A percentile compares a stretch with the other conserved stretches of the same genome.
Evolutionary conservation across 768 basidiomycete species (phyloP).

Genomic region (Chalciporus piperatus): DNA sequence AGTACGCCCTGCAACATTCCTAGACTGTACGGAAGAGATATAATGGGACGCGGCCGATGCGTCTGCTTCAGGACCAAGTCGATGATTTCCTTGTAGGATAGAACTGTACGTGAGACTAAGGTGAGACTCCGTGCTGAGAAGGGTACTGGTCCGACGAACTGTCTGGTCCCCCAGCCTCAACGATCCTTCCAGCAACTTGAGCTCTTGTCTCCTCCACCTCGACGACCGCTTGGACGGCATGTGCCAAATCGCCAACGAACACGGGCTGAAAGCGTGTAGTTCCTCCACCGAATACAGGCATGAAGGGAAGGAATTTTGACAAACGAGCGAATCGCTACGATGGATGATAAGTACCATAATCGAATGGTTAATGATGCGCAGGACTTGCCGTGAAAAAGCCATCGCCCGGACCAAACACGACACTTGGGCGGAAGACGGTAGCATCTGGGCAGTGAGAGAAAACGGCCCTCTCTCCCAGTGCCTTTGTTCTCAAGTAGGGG

Average conservation of each 20-base stretch:
- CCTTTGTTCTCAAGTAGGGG: constrained; percentile 62
- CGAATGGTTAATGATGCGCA: background rate
- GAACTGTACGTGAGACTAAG: constrained; percentile 43
- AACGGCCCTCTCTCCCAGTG: constrained; percentile 56
- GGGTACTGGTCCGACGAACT: constrained; percentile 28
- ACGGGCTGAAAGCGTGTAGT: constrained; percentile 66
- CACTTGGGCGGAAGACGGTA: constrained; percentile 66
- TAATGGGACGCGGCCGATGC: constrained; percentile 49
- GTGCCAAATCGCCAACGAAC: constrained; percentile 66
- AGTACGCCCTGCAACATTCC: constrained; percentile 65
- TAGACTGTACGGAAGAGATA: constrained; percentile 61
- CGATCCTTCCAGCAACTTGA: constrained; percentile 40
- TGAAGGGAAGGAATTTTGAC: constrained; percentile 58
- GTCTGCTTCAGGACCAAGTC: constrained; percentile 55
- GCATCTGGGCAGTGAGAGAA: constrained; percentile 45
- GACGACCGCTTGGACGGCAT: constrained; percentile 55
- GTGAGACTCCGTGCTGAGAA: constrained; percentile 35
- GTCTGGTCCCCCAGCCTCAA: constrained; percentile 50
- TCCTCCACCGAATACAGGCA: constrained; percentile 80
- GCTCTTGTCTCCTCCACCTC: constrained; percentile 37
- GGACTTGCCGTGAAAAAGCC: constrained; percentile 66
- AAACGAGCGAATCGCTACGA: constrained; percentile 60
- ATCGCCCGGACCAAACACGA: constrained; percentile 76
- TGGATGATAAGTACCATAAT: background rate
- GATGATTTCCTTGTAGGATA: constrained; percentile 69